phyloP scores from a whole-genome alignment of 495 filamentous ascomycete species.

The Aspergillus campestris region DNA sequence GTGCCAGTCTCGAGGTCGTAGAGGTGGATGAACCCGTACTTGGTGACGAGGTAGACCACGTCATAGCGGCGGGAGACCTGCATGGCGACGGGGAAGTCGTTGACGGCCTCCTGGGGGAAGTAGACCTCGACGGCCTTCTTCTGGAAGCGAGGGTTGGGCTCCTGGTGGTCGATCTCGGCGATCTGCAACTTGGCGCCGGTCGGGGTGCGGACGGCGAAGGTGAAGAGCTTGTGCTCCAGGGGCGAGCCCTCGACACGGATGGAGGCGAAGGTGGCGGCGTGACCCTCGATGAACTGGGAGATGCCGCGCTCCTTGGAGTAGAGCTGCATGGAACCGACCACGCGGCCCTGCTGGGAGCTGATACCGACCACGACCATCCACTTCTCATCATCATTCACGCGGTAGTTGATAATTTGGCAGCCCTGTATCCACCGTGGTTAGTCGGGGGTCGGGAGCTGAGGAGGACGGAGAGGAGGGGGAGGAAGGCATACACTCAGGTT shows the following conservation, averaged over 20 bases:
- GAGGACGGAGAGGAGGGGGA: background rate
- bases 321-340: constrained; percentile 92
- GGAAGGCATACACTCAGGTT: constrained; percentile 66
- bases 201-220: constrained; percentile 83
- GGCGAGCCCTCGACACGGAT: constrained; percentile 81
- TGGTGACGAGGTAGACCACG: constrained; percentile 93
- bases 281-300: constrained; percentile 95
- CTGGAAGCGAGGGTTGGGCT: constrained; percentile 73
- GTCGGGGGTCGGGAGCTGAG: too few relatives aligned
- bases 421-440: constrained; percentile 38
- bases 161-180: constrained; percentile 91
- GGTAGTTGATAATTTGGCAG: constrained; percentile 99
- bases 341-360: constrained; percentile 81
- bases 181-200: constrained; percentile 94
- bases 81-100: constrained; percentile 97
- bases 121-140: constrained; percentile 98
- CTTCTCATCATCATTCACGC: constrained; percentile 87
- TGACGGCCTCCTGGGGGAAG: constrained; percentile 89
- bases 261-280: constrained; percentile 91
- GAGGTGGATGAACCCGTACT: constrained; percentile 98
- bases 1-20: constrained; percentile 95
- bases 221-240: constrained; percentile 88
- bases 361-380: constrained; percentile 99
- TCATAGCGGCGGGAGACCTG: constrained; percentile 94
- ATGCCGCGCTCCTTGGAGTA: constrained; percentile 94